Evolutionary conservation across 2,329 filamentous ascomycete species (phyloP), one percentile per base, ranked within the genome.

Genomic region (Fusarium tupiense): DNA sequence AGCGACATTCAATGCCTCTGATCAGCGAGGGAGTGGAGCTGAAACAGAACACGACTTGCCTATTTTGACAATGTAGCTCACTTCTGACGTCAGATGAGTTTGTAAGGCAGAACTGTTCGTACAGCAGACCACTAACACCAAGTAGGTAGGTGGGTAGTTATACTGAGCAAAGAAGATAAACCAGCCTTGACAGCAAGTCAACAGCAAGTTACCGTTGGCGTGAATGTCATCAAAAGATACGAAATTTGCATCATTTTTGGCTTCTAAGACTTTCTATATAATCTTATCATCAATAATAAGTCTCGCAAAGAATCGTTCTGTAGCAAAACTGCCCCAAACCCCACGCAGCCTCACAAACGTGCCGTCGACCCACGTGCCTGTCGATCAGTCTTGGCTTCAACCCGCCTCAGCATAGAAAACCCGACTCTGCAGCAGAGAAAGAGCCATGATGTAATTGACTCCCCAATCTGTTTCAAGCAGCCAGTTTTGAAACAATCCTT

Each of bases 301-400:
- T 33, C 11, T 31, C 8, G 8, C 5, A 29, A 56, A 29, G 20
- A 10, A 13, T 19, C 24, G 49, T 19, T 22, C 37, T 5, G 11
- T 11, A 17, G 26, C 6, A 24, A 24, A 26, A 20, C 14, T 41
- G 29, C 24, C 20, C 6, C 33, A 2, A 19, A 6, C 10, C n/a
- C 38, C 5, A 46, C 20, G 5, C 20, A 57, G 38, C 56, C 62
- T 40, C 50, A 49, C 17, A 43, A 26, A 35, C 38, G 50, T 16
- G 26, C 17, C 13, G 13, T 44, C 33, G 53, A 60, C 69, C 59
- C 64, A 73, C 69, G 69, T 72, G 70, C 58, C 17, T 49, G 13
- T 26, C 26, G 72, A 74, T 72, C 72, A 46, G 12, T 49, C 72
- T 65, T 61, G 59, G 56, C 65, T 46, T 58, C 24, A 53, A 26